Base-by-base conservation (phyloP, 73 alveolate species). In the Paramecium caudatum region DNA sequence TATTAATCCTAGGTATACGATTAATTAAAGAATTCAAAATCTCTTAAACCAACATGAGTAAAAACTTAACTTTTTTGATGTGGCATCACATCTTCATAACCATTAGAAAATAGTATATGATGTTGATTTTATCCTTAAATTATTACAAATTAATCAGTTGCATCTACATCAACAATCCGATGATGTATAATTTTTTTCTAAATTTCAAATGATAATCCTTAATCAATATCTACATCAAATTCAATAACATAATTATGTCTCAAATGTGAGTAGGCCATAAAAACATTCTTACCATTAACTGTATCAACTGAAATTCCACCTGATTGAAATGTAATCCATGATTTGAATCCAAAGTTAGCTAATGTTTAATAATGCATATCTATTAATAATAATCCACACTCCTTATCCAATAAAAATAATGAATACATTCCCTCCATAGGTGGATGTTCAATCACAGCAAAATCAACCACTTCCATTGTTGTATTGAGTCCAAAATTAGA, bases 221-320 rank as follows among this genome's bases (percentile, higher is more conserved):
- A 8, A 41, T 36, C 46, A 21, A 43, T 16, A 37, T 74, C 88
- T 12, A 74, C 46, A 37, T 39, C 16, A 25, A 16, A 74, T 74
- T 74, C 88, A 16, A n/a, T 30, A 21, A 74, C 68, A 74, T n/a
- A 45, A 74, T 74, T 16, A 37, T 43, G 43, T 41, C 43, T n/a
- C 43, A 43, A 4, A 16, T 10, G 17, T 43, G 36, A 37, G 43
- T 74, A 74, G 13, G 88, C 68, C 39, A 74, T 39, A 74, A 74
- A 74, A 5, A 74, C 62, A 74, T 74, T 74, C 19, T 32, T 12
- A 4, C 88, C 88, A 74, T 74, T 74, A 21, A 37, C 7, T 6
- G 88, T 74, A 45, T 74, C 88, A 6, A 74, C 39, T 41, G 88
- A 30, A 39, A 74, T 74, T 8, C 88, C 88, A 43, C 88, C 88